phyloP scores from a whole-genome alignment of 176 grass and related monocot species.

The Carex littledalei region DNA sequence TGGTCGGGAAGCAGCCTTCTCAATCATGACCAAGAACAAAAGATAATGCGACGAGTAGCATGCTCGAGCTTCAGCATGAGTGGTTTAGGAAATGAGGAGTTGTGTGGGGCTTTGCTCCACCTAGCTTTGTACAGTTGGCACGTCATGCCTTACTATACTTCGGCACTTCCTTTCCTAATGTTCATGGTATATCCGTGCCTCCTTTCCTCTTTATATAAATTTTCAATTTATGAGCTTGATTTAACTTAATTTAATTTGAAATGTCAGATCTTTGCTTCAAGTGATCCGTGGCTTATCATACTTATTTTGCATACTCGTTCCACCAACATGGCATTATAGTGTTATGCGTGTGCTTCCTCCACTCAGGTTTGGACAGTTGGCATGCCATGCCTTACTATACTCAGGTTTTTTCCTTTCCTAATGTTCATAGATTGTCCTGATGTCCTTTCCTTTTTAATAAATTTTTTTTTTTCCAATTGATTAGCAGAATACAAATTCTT shows the following conservation, averaged over 20 bases:
- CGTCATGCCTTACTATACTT: background rate
- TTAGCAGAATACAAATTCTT: too few species aligned
- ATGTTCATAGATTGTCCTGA: background rate
- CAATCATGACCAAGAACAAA: too few species aligned
- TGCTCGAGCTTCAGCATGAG: too few species aligned
- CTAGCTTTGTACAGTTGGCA: background rate
- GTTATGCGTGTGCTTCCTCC: background rate
- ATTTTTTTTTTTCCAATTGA: background rate
- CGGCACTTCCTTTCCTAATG: background rate
- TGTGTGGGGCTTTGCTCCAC: background rate
- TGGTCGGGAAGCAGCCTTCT: too few species aligned
- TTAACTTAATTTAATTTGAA: background rate
- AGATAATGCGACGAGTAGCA: too few species aligned
- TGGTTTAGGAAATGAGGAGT: too few species aligned
- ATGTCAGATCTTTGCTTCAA: background rate
- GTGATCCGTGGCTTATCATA: background rate
- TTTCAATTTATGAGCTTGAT: background rate
- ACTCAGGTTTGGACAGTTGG: conserved; percentile 1
- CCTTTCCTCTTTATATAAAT: background rate
- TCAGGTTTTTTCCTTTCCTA: background rate
- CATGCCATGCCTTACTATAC: background rate
- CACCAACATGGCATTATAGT: background rate
- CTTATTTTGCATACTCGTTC: background rate
- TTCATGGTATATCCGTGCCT: too few species aligned
- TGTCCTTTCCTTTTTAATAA: background rate